phyloP scores from a whole-genome alignment of 164 flowering plant genomes.

The Berberis vulgaris region DNA sequence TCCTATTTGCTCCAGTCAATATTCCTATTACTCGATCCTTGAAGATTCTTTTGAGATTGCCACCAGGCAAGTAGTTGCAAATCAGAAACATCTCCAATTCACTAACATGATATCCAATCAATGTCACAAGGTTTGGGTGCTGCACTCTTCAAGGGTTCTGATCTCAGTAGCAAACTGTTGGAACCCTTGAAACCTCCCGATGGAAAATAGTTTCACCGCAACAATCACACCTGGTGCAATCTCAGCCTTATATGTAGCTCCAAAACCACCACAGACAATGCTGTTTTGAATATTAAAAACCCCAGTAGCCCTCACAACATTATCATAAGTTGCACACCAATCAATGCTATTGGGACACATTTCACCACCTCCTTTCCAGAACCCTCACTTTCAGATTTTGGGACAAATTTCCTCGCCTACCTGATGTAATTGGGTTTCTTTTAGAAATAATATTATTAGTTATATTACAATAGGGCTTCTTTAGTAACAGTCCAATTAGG shows the following conservation, averaged over 20 bases:
- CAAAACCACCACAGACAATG: conserved; percentile 2
- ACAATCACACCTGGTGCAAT: background rate
- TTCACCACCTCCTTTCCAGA: too few species aligned
- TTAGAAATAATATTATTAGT: too few species aligned
- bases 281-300: background rate
- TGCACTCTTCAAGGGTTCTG: conserved; percentile 4
- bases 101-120: conserved; percentile 1
- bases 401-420: too few species aligned
- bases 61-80: background rate
- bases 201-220: background rate
- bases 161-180: conserved; percentile 3
- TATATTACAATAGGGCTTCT: too few species aligned
- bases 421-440: too few species aligned
- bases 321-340: background rate
- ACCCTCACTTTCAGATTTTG: too few species aligned
- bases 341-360: too few species aligned
- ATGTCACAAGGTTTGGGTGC: conserved; percentile 2
- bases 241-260: conserved; percentile 1
- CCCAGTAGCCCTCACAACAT: conserved; percentile 3
- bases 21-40: background rate
- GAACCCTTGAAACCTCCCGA: conserved; percentile 1
- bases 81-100: background rate
- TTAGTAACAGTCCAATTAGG: too few species aligned
- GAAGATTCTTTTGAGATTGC: background rate
- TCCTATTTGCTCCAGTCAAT: too few species aligned